Percentiles rank a stretch among this genome's conserved stretches.
These are phyloP conservation scores for Limnanthes douglasii DNA, from an alignment of 345 rosid species.

Conservation along the genomic window DNA sequence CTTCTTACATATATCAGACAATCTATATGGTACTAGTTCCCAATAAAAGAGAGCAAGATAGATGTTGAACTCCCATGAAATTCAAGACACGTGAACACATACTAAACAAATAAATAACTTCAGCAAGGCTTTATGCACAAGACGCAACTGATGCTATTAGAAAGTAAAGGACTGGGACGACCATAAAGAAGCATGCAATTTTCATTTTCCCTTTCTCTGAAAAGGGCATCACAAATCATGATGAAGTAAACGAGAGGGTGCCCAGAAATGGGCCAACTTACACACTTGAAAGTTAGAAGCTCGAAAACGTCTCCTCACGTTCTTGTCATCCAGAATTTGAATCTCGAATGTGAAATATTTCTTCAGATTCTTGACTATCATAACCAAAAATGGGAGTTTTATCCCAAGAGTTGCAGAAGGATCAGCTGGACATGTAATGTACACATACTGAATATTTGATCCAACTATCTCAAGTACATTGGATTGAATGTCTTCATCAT, in stretches of 20 bases:
- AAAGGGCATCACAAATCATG: no score
- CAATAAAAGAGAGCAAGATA: no score
- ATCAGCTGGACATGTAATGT: slow-evolving; percentile 89
- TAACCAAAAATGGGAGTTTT: slow-evolving; percentile 86
- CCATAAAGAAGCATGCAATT: no score
- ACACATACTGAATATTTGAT: slow-evolving; percentile 74
- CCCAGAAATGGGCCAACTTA: slow-evolving; percentile 30
- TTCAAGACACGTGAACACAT: no score
- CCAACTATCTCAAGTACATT: slow-evolving; percentile 84
- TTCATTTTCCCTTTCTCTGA: no score
- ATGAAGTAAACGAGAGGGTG: neutral
- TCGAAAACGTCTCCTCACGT: slow-evolving; percentile 86
- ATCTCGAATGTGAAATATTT: slow-evolving; percentile 93
- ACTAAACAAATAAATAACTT: no score
- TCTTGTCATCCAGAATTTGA: slow-evolving; percentile 95
- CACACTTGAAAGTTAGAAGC: slow-evolving; percentile 99
- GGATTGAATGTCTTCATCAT: slow-evolving; percentile 84
- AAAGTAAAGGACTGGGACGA: no score
- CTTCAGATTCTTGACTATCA: slow-evolving; percentile 83
- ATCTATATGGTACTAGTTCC: no score
- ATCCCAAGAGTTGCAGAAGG: slow-evolving; percentile 91
- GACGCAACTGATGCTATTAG: no score
- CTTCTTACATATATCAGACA: no score
- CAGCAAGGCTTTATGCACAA: no score
- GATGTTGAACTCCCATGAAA: no score